Conservation (phyloP, 2,329 filamentous ascomycete species). For the Metarhizium anisopliae region DNA sequence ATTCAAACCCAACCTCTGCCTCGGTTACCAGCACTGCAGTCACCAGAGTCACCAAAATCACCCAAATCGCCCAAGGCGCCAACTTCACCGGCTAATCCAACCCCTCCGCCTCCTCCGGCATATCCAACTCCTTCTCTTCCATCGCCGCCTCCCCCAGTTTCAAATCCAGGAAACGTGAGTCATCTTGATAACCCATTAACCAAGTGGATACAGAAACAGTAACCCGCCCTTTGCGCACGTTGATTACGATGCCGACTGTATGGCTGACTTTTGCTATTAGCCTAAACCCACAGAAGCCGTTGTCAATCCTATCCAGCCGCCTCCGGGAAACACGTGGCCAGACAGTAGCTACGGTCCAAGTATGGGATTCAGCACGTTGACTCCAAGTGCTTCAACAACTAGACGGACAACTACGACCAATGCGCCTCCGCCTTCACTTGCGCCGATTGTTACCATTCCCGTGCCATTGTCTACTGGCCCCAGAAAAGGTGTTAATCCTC, state of each 20-base stretch:
- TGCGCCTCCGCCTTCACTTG: not conserved
- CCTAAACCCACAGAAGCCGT: not conserved
- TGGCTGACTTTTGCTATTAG: not conserved
- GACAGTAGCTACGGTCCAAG: not conserved
- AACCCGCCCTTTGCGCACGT: no score
- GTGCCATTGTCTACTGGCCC: conserved; percentile 2
- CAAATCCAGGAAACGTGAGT: not conserved
- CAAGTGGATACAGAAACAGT: not conserved
- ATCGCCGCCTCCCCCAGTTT: not conserved
- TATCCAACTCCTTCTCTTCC: not conserved
- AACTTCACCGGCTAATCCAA: not conserved
- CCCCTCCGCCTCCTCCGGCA: not conserved
- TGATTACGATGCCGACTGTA: not conserved
- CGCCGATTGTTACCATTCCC: conserved; percentile 1
- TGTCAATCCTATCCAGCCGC: not conserved
- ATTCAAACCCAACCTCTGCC: not conserved
- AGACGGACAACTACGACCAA: not conserved
- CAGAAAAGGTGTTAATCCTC: conserved; percentile 5
- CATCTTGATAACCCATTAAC: not conserved
- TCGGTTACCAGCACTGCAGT: not conserved
- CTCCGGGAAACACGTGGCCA: not conserved
- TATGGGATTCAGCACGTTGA: not conserved
- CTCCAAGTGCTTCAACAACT: not conserved
- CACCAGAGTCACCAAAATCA: not conserved
- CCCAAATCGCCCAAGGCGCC: no score